These are phyloP conservation scores for Candida namnaoensis DNA, from an alignment of 805 yeast species.

Conservation along the genomic window DNA sequence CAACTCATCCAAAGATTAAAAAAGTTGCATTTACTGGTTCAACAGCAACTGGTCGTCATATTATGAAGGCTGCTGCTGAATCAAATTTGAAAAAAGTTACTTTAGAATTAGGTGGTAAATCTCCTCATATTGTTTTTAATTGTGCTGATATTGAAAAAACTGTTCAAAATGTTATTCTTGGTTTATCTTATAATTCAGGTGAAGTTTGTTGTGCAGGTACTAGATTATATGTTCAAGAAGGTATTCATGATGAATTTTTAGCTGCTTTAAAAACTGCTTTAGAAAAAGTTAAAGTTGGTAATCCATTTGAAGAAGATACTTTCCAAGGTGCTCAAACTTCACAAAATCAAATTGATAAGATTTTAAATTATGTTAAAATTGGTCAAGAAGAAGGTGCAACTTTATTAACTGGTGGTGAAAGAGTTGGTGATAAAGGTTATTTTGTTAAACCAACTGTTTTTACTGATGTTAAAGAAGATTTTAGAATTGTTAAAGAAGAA, in stretches of 20 bases:
- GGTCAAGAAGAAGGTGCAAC: slow-evolving; percentile 67
- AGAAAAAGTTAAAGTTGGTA: slow-evolving; percentile 57
- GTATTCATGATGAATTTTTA: slow-evolving; percentile 58
- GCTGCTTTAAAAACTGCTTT: slow-evolving; percentile 42
- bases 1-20: slow-evolving; percentile 72
- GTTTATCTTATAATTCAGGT: slow-evolving; percentile 85
- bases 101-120: slow-evolving; percentile 84
- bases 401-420: slow-evolving; percentile 75
- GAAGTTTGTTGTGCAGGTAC: slow-evolving; percentile 94
- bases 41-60: slow-evolving; percentile 73
- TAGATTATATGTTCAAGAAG: slow-evolving; percentile 73
- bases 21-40: slow-evolving; percentile 96
- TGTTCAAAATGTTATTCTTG: slow-evolving; percentile 58
- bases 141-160: slow-evolving; percentile 66
- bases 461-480: slow-evolving; percentile 67
- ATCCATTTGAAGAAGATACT: slow-evolving; percentile 63
- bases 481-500: slow-evolving; percentile 79
- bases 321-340: slow-evolving; percentile 77
- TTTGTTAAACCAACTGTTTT: slow-evolving; percentile 79
- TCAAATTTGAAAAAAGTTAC: slow-evolving; percentile 73
- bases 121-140: slow-evolving; percentile 75
- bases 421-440: slow-evolving; percentile 61
- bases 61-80: slow-evolving; percentile 64
- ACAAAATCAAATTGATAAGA: slow-evolving; percentile 55
- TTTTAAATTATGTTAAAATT: slow-evolving; percentile 50